Conservation (phyloP, 768 basidiomycete species). For the Pleurotus tuoliensis region DNA sequence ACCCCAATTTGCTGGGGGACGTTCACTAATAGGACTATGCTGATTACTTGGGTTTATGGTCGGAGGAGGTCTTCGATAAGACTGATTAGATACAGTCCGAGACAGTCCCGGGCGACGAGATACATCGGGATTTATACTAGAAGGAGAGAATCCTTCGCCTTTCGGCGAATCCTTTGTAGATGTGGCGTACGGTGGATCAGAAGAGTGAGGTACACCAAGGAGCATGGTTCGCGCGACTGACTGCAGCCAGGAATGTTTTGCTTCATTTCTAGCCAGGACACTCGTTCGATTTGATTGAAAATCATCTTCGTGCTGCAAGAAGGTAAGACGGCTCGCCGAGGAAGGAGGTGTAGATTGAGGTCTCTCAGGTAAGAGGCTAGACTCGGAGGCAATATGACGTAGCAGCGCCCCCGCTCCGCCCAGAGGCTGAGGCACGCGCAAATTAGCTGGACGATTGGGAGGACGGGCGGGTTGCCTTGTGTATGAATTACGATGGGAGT, state of each 20-base stretch:
- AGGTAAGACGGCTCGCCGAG: slow-evolving; percentile 21
- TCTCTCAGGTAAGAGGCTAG: slow-evolving; percentile 10
- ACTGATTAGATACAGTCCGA: not conserved
- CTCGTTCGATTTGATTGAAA: slow-evolving; percentile 3
- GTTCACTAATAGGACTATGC: not conserved
- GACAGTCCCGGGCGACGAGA: not conserved
- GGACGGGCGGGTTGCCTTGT: slow-evolving; percentile 19
- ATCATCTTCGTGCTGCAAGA: slow-evolving; percentile 5
- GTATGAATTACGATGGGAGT: slow-evolving; percentile 12
- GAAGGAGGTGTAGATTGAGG: slow-evolving; percentile 26
- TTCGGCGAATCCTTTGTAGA: not conserved
- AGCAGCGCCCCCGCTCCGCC: slow-evolving; percentile 61
- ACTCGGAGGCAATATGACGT: slow-evolving; percentile 65
- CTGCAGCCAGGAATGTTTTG: slow-evolving; percentile 2
- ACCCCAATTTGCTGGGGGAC: not conserved
- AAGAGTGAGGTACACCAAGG: not conserved
- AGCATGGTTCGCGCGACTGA: slow-evolving; percentile 1
- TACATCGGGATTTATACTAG: not conserved
- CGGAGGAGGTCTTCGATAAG: not conserved
- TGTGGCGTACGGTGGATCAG: not conserved
- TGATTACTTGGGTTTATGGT: not conserved
- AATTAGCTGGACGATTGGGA: slow-evolving; percentile 17
- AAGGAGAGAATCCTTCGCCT: not conserved
- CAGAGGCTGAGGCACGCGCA: slow-evolving; percentile 25
- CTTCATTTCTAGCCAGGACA: not conserved